These are phyloP conservation scores for Pseudogymnoascus sp. DNA, from an alignment of 2,329 filamentous ascomycete species.

Conservation along the genomic window DNA sequence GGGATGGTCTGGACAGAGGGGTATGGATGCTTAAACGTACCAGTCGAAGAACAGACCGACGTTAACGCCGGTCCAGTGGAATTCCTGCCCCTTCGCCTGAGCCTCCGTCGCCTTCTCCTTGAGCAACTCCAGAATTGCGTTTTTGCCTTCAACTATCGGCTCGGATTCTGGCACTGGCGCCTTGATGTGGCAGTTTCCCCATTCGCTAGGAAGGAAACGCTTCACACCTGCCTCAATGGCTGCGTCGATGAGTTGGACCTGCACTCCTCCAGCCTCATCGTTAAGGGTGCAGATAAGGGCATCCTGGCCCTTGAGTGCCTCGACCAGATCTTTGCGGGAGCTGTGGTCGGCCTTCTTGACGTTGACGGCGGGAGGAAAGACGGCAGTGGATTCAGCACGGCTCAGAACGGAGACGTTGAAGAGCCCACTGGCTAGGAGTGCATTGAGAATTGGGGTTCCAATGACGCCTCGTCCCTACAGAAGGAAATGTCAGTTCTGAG, in stretches of 20 bases:
- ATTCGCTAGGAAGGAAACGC: conserved; percentile 54
- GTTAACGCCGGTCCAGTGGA: conserved; percentile 29
- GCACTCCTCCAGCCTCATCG: neutral
- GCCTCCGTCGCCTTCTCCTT: conserved; percentile 19
- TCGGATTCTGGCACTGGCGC: conserved; percentile 17
- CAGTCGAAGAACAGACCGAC: conserved; percentile 21
- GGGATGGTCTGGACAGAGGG: neutral
- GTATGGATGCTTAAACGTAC: conserved; percentile 12
- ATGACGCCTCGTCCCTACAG: conserved; percentile 25
- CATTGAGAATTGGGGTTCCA: conserved; percentile 24
- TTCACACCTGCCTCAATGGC: conserved; percentile 51
- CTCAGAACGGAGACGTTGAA: conserved; percentile 30
- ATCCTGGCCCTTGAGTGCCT: conserved; percentile 24
- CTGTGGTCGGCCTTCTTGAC: conserved; percentile 18
- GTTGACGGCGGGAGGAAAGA: conserved; percentile 19
- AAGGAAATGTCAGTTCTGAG: neutral
- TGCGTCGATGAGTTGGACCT: conserved; percentile 42
- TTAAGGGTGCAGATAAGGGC: conserved; percentile 17
- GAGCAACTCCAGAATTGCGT: conserved; percentile 28
- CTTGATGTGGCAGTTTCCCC: conserved; percentile 23
- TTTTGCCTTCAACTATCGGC: conserved; percentile 28
- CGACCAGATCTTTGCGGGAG: conserved; percentile 14
- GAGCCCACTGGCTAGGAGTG: conserved; percentile 23
- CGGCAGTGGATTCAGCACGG: conserved; percentile 23
- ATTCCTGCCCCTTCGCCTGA: neutral